A percentile compares a stretch with the other conserved stretches of the same genome.
phyloP scores from a whole-genome alignment of 2,329 filamentous ascomycete species.

The Fusarium sp. region DNA sequence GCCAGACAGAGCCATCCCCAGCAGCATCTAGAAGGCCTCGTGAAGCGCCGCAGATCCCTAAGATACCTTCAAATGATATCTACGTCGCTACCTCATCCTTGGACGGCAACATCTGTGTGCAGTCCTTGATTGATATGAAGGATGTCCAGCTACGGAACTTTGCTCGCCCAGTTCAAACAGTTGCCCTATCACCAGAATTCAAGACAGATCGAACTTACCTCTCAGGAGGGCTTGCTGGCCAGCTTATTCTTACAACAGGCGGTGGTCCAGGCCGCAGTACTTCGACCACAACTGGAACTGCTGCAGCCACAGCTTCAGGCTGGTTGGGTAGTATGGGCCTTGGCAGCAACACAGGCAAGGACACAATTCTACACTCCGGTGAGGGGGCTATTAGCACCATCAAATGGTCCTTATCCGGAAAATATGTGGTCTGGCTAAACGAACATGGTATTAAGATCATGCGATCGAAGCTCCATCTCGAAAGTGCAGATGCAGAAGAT shows the following conservation, averaged over 20 bases:
- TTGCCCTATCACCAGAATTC: conserved; percentile 95
- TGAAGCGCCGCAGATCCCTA: conserved; percentile 69
- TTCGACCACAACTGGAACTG: conserved; percentile 86
- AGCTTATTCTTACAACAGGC: conserved; percentile 85
- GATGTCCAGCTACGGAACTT: conserved; percentile 95
- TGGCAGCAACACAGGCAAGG: conserved; percentile 80
- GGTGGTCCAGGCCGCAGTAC: conserved; percentile 84
- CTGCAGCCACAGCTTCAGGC: conserved; percentile 83
- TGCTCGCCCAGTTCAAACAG: conserved; percentile 88
- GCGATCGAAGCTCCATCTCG: conserved; percentile 86
- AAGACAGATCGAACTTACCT: conserved; percentile 89
- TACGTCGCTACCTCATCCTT: conserved; percentile 94
- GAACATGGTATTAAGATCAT: conserved; percentile 98
- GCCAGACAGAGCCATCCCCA: conserved; percentile 56
- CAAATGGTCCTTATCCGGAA: conserved; percentile 93
- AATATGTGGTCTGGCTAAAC: conserved; percentile 94
- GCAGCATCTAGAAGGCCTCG: conserved; percentile 63
- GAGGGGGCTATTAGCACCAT: conserved; percentile 92
- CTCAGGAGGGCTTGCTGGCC: conserved; percentile 89
- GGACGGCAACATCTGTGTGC: conserved; percentile 94
- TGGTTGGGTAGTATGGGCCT: conserved; percentile 93
- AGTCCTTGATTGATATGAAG: conserved; percentile 85
- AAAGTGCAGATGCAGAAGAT: conserved; percentile 78
- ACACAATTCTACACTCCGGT: conserved; percentile 88
- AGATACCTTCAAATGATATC: conserved; percentile 87